Percentiles rank a stretch among this genome's conserved stretches.
Conservation (phyloP, 164 flowering plant species). For the Hamamelis virginiana region DNA sequence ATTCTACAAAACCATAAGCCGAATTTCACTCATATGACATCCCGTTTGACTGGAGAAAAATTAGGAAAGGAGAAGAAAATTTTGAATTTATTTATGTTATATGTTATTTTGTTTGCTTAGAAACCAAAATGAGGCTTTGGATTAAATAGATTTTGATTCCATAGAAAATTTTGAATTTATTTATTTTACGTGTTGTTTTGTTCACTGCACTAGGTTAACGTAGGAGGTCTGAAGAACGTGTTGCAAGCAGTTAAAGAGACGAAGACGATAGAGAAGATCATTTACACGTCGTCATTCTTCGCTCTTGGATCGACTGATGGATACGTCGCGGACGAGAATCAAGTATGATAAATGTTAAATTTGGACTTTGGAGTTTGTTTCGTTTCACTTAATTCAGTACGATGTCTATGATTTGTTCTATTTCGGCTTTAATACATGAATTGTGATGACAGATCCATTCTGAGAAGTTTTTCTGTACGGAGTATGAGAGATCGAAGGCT, state of each 20-base stretch:
- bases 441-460: constrained; percentile 51
- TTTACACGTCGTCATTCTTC: constrained; percentile 91
- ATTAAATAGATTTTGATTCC: neutral
- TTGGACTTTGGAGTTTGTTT: neutral
- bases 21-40: no score
- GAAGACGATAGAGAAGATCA: constrained; percentile 59
- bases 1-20: no score
- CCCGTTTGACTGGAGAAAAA: neutral
- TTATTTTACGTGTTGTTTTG: no score
- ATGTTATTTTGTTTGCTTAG: neutral
- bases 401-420: neutral
- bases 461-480: constrained; percentile 78
- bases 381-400: neutral
- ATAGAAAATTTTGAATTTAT: neutral
- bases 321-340: constrained; percentile 70
- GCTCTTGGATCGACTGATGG: constrained; percentile 93
- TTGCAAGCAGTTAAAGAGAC: constrained; percentile 62
- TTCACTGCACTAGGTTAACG: constrained; percentile 62
- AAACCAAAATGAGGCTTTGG: neutral
- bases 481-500: constrained; percentile 90
- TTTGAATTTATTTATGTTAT: neutral
- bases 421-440: neutral
- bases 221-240: constrained; percentile 79
- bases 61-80: neutral
- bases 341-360: constrained; percentile 52